Evolutionary conservation across 257 asterid genomes (phyloP).

Genomic region (Parsonsia alboflavescens): DNA sequence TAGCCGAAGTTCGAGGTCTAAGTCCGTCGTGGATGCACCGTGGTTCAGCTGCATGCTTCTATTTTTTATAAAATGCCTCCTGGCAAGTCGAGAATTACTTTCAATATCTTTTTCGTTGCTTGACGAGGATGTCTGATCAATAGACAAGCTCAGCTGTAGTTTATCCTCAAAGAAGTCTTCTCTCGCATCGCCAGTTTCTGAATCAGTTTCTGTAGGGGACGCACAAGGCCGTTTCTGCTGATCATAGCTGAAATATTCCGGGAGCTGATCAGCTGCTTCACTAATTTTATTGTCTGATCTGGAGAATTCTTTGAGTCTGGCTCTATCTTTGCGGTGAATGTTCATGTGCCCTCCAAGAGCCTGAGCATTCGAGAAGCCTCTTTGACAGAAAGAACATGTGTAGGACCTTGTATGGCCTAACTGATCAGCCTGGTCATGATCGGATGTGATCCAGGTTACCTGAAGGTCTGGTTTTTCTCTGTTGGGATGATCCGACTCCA

Average conservation of each 20-base stretch:
- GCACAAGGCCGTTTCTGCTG: slow-evolving; percentile 9
- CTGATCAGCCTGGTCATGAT: slow-evolving; percentile 7
- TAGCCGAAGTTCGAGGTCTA: slow-evolving; percentile 37
- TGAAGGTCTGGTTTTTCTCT: slow-evolving; percentile 19
- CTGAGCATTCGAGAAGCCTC: slow-evolving; percentile 70
- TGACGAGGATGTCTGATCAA: slow-evolving; percentile 15
- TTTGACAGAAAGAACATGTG: slow-evolving; percentile 53
- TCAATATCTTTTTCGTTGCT: slow-evolving; percentile 5
- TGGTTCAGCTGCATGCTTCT: slow-evolving; percentile 9
- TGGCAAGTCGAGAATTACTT: slow-evolving; percentile 1
- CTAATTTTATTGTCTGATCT: slow-evolving; percentile 16
- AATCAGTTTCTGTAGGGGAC: slow-evolving; percentile 9
- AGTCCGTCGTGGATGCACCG: slow-evolving; percentile 12
- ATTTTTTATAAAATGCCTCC: slow-evolving; percentile 1
- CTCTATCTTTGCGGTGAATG: slow-evolving; percentile 68
- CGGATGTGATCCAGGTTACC: slow-evolving; percentile 13
- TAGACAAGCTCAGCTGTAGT: slow-evolving; percentile 21
- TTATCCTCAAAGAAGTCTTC: slow-evolving; percentile 5
- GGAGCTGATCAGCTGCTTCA: not conserved
- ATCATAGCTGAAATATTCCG: slow-evolving; percentile 16
- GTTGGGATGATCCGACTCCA: slow-evolving; percentile 34
- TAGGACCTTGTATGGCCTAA: slow-evolving; percentile 30
- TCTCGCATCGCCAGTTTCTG: not conserved
- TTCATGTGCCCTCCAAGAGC: slow-evolving; percentile 87
- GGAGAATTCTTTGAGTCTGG: slow-evolving; percentile 43